A percentile compares a stretch with the other conserved stretches of the same genome.
phyloP scores from a whole-genome alignment of 768 basidiomycete species.

The Gelatoporia subvermispora region DNA sequence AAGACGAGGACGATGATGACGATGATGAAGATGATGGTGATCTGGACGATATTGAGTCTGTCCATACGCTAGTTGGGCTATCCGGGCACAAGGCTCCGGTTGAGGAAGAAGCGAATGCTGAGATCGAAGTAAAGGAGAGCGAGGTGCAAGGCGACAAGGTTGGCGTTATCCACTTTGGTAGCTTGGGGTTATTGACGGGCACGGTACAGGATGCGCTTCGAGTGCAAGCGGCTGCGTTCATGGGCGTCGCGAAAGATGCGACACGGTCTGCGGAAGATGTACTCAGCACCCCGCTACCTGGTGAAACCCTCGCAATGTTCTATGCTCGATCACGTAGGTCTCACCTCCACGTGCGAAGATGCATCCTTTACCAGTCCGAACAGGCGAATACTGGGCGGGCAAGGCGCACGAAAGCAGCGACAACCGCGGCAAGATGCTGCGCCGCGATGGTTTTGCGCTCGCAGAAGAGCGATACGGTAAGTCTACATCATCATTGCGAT shows the following conservation, averaged over 20 bases:
- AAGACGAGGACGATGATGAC: slow-evolving; percentile 52
- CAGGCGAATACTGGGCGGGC: slow-evolving; percentile 78
- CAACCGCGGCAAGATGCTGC: slow-evolving; percentile 71
- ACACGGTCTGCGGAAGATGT: slow-evolving; percentile 63
- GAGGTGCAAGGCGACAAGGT: not conserved
- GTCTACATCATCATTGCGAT: slow-evolving; percentile 16
- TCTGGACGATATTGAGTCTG: slow-evolving; percentile 30
- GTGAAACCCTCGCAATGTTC: slow-evolving; percentile 79
- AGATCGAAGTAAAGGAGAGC: not conserved
- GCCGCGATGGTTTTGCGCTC: slow-evolving; percentile 71
- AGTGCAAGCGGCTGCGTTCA: slow-evolving; percentile 43
- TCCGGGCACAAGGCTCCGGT: too few relatives aligned
- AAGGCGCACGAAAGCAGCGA: slow-evolving; percentile 58
- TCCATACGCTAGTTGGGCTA: slow-evolving; percentile 11
- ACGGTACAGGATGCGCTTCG: slow-evolving; percentile 34
- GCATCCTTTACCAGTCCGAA: not conserved
- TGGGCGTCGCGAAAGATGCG: slow-evolving; percentile 61
- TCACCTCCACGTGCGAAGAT: not conserved
- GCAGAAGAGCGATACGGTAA: slow-evolving; percentile 71
- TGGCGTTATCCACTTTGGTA: too few relatives aligned
- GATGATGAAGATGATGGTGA: slow-evolving; percentile 51
- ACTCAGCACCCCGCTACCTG: slow-evolving; percentile 75
- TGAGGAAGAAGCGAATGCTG: slow-evolving; percentile 2
- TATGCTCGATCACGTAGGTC: slow-evolving; percentile 74
- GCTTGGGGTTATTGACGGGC: too few relatives aligned